Conservation (phyloP, 169 alveolate species). For the Toxoplasma gondii region DNA sequence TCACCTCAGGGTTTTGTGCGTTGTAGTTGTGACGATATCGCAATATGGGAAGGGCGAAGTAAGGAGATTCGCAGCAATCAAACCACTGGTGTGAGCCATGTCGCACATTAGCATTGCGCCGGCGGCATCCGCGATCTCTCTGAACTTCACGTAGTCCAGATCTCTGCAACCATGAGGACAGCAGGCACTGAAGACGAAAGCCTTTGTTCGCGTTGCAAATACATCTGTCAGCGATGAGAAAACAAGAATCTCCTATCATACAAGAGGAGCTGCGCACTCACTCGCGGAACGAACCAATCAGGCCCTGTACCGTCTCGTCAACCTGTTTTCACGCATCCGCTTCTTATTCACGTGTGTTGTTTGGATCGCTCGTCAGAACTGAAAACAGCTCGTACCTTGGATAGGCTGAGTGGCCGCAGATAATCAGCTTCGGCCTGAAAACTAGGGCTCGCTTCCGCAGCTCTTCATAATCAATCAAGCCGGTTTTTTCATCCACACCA, state of each 20-base stretch:
- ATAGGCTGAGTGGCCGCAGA: constrained; percentile 84
- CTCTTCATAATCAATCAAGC: constrained; percentile 92
- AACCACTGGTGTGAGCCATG: constrained; percentile 94
- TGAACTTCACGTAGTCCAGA: constrained; percentile 71
- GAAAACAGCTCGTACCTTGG: constrained; percentile 52
- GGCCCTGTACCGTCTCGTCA: too few relatives aligned
- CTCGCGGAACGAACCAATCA: too few relatives aligned
- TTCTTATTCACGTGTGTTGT: too few relatives aligned
- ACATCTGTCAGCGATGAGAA: neutral
- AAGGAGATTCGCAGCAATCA: constrained; percentile 92
- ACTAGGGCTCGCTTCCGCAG: constrained; percentile 87
- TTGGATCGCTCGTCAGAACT: too few relatives aligned
- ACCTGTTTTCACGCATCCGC: too few relatives aligned
- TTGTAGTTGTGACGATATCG: constrained; percentile 97
- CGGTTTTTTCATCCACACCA: constrained; percentile 88
- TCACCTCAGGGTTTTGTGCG: constrained; percentile 87
- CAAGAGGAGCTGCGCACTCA: too few relatives aligned
- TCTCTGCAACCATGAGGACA: constrained; percentile 35
- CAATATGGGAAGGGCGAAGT: constrained; percentile 89
- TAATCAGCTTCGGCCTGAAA: constrained; percentile 80
- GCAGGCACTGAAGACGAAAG: neutral
- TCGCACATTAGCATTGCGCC: constrained; percentile 97
- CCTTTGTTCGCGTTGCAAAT: neutral
- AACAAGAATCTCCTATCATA: neutral
- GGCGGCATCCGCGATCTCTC: constrained; percentile 93